Evolutionary conservation across 306 rosid species (phyloP).

Genomic region (Rubus parviflorus): DNA sequence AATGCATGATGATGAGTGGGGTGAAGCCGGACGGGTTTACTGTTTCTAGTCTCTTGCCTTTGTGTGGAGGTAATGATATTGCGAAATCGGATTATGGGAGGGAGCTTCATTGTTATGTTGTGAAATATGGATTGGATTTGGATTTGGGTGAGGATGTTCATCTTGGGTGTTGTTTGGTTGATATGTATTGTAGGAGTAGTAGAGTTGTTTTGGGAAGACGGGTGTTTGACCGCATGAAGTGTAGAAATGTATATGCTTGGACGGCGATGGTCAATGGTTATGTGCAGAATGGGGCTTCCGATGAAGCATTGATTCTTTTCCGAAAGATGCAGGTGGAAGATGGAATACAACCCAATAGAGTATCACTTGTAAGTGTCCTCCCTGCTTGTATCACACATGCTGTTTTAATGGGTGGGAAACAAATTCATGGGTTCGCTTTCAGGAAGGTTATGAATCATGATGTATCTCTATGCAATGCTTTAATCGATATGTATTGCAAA

Average conservation of each 20-base stretch:
- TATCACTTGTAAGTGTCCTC: conserved; percentile 66
- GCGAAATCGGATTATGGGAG: conserved; percentile 55
- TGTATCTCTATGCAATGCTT: conserved; percentile 56
- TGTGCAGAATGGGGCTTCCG: conserved; percentile 53
- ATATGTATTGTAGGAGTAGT: conserved; percentile 67
- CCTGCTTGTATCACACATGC: conserved; percentile 64
- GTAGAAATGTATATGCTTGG: conserved; percentile 66
- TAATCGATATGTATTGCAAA: conserved; percentile 77
- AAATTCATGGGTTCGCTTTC: conserved; percentile 61
- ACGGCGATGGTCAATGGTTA: conserved; percentile 72
- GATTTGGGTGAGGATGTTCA: conserved; percentile 49
- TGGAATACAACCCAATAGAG: conserved; percentile 59
- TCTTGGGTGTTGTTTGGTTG: conserved; percentile 78
- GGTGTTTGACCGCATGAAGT: conserved; percentile 63
- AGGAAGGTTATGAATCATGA: conserved; percentile 48
- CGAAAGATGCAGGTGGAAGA: conserved; percentile 58
- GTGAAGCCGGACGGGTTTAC: conserved; percentile 61
- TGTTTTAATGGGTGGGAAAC: conserved; percentile 61
- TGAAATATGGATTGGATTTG: conserved; percentile 50
- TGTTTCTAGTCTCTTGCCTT: conserved; percentile 54
- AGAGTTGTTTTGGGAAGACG: conserved; percentile 44
- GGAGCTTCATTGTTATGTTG: conserved; percentile 67
- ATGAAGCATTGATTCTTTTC: conserved; percentile 56
- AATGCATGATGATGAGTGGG: conserved; percentile 52
- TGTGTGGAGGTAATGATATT: conserved; percentile 33